Conservation (phyloP, 2,329 filamentous ascomycete genomes). For the Trichothecium roseum region DNA sequence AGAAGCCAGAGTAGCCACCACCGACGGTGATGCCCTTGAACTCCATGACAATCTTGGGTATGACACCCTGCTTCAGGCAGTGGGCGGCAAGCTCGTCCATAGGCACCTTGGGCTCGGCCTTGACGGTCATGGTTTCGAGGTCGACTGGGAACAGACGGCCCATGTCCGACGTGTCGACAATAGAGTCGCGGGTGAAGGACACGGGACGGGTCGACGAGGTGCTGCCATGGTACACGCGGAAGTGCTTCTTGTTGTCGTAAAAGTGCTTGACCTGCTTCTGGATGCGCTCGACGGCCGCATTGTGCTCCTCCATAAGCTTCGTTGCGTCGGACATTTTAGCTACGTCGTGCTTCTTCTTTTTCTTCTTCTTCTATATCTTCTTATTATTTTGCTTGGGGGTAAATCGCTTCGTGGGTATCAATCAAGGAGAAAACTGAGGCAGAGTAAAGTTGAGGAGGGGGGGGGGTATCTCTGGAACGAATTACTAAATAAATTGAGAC, state of each 20-base stretch:
- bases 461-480: no score
- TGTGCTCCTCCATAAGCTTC: slow-evolving; percentile 16
- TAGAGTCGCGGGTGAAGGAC: slow-evolving; percentile 21
- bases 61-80: slow-evolving; percentile 36
- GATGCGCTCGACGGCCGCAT: slow-evolving; percentile 13
- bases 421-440: no score
- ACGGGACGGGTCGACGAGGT: slow-evolving; percentile 48
- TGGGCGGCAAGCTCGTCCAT: slow-evolving; percentile 45
- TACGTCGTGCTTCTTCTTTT: no score
- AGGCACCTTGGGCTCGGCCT: slow-evolving; percentile 48
- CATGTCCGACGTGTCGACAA: slow-evolving; percentile 44
- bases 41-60: slow-evolving; percentile 48
- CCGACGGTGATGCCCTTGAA: slow-evolving; percentile 52
- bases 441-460: no score
- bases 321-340: background rate
- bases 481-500: no score
- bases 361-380: no score
- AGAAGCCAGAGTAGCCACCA: slow-evolving; percentile 44
- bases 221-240: slow-evolving; percentile 50
- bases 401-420: no score
- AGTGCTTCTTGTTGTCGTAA: slow-evolving; percentile 26
- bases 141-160: slow-evolving; percentile 43
- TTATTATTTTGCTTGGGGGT: no score
- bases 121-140: slow-evolving; percentile 30
- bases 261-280: slow-evolving; percentile 16